Evolutionary conservation across 768 basidiomycete genomes (phyloP), one percentile per base, ranked within the genome.

Genomic region (Kwoniella sp.): DNA sequence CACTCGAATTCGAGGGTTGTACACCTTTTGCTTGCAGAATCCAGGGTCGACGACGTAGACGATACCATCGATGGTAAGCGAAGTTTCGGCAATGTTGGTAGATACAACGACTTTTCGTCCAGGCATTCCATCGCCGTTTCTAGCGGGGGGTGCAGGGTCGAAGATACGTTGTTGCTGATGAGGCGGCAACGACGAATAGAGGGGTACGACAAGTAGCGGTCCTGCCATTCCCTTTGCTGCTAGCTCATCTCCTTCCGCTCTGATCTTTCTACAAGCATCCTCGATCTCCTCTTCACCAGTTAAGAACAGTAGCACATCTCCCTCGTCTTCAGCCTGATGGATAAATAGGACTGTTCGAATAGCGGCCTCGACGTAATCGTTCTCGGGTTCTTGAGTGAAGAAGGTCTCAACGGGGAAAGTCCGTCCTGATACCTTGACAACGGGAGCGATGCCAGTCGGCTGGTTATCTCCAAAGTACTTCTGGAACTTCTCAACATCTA

Each of bases 241-340:
- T 4, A 97, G 83, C 68, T 92, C 89, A 67, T 97, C 93, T 0
- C 90, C 92, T 73, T 97, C 93, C 1, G 88, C 78, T 74, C 90
- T 91, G 75, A 99, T 93, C 79, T 93, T 96, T 46, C 90, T 83
- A 79, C 95, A 99, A 0, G 91, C 88, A 70, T 96, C 93, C 74
- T 98, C 94, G 68, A 98, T 98, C 81, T 99, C 95, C 74, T 97
- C 94, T 77, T 98, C 95, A 77, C 95, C 95, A 0, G 96, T 98
- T 69, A 99, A 83, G 87, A 99, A 99, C 5, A 99, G 81, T 1
- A 99, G 82, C 37, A 98, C 84, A 72, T 99, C 95, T 1, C 95
- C 95, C 0, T 88, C 88, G 0, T 92, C 90, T 77, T 99, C 96
- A 0, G 90, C 91, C 50, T 95, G 87, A 75, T 98, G 95, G 27